Evolutionary conservation across 177 flowering plant genomes (phyloP).

Genomic region (Vitis hybrid): DNA sequence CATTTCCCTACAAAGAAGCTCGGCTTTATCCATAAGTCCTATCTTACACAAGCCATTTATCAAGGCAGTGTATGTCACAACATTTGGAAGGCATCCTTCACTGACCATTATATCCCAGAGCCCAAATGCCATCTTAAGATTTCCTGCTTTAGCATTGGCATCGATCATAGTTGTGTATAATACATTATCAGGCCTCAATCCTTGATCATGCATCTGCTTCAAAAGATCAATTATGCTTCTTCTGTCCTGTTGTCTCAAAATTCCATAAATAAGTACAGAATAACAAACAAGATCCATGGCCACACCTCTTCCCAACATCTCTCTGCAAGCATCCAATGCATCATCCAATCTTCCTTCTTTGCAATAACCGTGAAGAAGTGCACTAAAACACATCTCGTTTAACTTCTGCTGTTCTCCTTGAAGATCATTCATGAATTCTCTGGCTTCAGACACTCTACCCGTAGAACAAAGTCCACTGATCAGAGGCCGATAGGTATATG

Average conservation of each 20-base stretch:
- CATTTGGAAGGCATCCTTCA: constrained; percentile 71
- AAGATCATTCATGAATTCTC: constrained; percentile 69
- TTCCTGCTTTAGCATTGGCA: constrained; percentile 59
- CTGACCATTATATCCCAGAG: constrained; percentile 69
- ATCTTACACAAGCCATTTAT: constrained; percentile 78
- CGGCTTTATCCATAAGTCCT: constrained; percentile 63
- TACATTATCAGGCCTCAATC: constrained; percentile 68
- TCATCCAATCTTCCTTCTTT: constrained; percentile 74
- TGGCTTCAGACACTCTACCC: constrained; percentile 73
- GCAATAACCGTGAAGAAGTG: constrained; percentile 76
- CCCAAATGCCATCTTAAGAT: constrained; percentile 54
- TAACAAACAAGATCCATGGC: constrained; percentile 76
- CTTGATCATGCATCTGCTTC: constrained; percentile 58
- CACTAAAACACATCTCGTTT: constrained; percentile 74
- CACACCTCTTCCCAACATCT: constrained; percentile 68
- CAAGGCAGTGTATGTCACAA: constrained; percentile 74
- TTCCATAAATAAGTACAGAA: constrained; percentile 68
- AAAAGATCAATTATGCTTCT: constrained; percentile 33
- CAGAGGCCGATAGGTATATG: constrained; percentile 78
- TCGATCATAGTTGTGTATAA: constrained; percentile 81
- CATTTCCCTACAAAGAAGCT: constrained; percentile 69
- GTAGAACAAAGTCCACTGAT: constrained; percentile 74
- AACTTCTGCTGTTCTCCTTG: constrained; percentile 45
- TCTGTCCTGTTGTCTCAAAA: constrained; percentile 40
- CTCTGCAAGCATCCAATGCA: constrained; percentile 50